These are phyloP conservation scores for Nemania bipapillata DNA, from an alignment of 2,329 filamentous ascomycete species.

Conservation along the genomic window DNA sequence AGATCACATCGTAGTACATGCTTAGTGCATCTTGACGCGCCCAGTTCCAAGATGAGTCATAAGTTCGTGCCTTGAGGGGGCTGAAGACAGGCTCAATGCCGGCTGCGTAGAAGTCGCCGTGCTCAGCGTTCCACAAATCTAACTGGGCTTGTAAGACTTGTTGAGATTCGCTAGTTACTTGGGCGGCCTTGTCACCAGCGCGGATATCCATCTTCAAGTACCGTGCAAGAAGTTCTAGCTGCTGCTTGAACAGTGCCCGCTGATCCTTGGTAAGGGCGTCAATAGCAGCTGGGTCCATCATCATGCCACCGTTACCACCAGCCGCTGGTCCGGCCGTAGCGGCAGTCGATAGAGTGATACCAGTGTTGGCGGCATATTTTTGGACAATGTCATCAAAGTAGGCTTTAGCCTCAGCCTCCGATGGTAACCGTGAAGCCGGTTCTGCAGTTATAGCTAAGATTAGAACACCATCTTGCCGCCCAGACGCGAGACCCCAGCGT, in stretches of 20 bases:
- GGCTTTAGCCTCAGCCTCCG: conserved; percentile 88
- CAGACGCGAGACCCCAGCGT: conserved; percentile 86
- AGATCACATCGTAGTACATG: conserved; percentile 99
- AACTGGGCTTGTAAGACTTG: conserved; percentile 90
- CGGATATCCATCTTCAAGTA: conserved; percentile 98
- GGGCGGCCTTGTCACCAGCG: conserved; percentile 92
- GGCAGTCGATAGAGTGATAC: conserved; percentile 83
- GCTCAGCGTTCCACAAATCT: conserved; percentile 93
- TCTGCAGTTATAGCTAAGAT: conserved; percentile 92
- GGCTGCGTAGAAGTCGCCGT: conserved; percentile 93
- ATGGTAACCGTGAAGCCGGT: conserved; percentile 85
- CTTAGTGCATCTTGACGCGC: conserved; percentile 94
- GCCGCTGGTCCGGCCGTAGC: conserved; percentile 77
- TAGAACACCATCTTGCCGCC: conserved; percentile 90
- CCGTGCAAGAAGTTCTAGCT: conserved; percentile 91
- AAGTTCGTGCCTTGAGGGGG: conserved; percentile 90
- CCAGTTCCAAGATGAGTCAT: conserved; percentile 99
- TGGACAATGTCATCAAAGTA: conserved; percentile 89
- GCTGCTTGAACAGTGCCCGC: conserved; percentile 95
- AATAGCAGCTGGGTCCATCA: conserved; percentile 98
- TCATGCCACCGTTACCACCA: conserved; percentile 84
- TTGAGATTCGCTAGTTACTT: conserved; percentile 85
- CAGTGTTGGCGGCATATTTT: conserved; percentile 86
- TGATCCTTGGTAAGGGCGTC: conserved; percentile 98
- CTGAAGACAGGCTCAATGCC: conserved; percentile 96